A percentile compares a stretch with the other conserved stretches of the same genome.
Conservation (phyloP, 2,329 filamentous ascomycete species). For the Cordyceps javanica region DNA sequence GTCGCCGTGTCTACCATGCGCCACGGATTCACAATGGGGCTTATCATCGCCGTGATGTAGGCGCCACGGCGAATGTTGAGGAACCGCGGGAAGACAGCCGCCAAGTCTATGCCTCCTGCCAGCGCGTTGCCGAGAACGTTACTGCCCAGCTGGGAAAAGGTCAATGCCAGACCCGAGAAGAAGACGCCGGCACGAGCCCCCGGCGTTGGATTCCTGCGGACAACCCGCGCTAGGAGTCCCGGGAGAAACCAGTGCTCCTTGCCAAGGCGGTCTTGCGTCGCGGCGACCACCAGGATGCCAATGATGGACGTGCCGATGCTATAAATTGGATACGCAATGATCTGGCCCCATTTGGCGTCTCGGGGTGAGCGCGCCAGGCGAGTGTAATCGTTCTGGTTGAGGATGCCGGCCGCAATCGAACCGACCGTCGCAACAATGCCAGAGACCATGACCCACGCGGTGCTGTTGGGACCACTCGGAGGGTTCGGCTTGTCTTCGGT, state of each 20-base stretch:
- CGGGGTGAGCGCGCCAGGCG: constrained; percentile 27
- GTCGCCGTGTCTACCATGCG: constrained; percentile 31
- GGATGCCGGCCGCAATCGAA: constrained; percentile 31
- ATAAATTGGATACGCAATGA: constrained; percentile 30
- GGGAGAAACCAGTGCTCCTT: constrained; percentile 34
- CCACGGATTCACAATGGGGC: constrained; percentile 33
- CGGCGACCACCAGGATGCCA: constrained; percentile 35
- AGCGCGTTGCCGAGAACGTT: constrained; percentile 33
- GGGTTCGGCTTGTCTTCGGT: constrained; percentile 18
- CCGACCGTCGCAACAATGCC: constrained; percentile 32
- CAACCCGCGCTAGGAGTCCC: constrained; percentile 26
- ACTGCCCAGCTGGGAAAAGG: constrained; percentile 31
- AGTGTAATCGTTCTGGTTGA: constrained; percentile 34
- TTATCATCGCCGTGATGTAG: constrained; percentile 30
- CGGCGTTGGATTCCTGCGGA: constrained; percentile 24
- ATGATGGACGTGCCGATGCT: constrained; percentile 30
- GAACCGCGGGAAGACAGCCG: constrained; percentile 30
- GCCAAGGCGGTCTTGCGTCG: constrained; percentile 30
- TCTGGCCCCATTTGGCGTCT: constrained; percentile 30
- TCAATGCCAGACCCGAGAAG: constrained; percentile 31
- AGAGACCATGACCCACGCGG: constrained; percentile 31
- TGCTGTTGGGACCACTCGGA: constrained; percentile 24
- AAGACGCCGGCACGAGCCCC: constrained; percentile 32
- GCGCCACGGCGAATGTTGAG: constrained; percentile 34
- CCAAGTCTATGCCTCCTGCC: constrained; percentile 33